Conservation (phyloP, 495 filamentous ascomycete genomes). For the Lepidopterella palustris region DNA sequence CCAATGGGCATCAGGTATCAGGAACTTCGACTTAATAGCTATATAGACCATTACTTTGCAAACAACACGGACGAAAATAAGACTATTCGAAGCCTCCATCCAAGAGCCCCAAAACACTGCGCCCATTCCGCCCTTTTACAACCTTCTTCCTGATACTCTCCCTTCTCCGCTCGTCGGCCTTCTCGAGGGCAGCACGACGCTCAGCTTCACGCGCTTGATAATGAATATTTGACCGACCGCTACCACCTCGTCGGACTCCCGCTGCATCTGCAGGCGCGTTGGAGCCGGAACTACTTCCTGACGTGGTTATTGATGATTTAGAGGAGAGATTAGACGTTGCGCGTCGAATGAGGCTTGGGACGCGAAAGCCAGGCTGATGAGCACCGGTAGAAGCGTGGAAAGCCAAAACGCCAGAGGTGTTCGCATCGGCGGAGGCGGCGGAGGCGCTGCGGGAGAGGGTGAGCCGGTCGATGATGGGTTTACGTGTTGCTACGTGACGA, state of each 20-base stretch:
- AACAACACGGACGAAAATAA: too few relatives aligned
- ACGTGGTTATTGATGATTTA: constrained; percentile 27
- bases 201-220: constrained; percentile 74
- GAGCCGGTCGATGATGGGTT: constrained; percentile 64
- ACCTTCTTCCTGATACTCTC: constrained; percentile 58
- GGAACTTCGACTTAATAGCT: too few relatives aligned
- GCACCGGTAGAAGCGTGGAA: constrained; percentile 31
- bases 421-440: constrained; percentile 41
- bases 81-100: constrained; percentile 24
- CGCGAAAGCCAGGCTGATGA: constrained; percentile 51
- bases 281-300: constrained; percentile 28
- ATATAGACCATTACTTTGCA: too few relatives aligned
- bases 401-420: constrained; percentile 25
- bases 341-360: constrained; percentile 71
- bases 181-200: constrained; percentile 50
- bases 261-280: constrained; percentile 35
- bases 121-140: constrained; percentile 10
- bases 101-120: constrained; percentile 17
- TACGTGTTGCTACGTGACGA: constrained; percentile 15
- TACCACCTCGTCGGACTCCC: constrained; percentile 43
- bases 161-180: constrained; percentile 56
- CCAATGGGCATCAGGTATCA: too few relatives aligned
- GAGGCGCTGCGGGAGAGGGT: constrained; percentile 51
- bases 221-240: constrained; percentile 73
- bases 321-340: constrained; percentile 57